Evolutionary conservation across 805 yeast genomes (phyloP).

Genomic region (Scheffersomyces stipitis): DNA sequence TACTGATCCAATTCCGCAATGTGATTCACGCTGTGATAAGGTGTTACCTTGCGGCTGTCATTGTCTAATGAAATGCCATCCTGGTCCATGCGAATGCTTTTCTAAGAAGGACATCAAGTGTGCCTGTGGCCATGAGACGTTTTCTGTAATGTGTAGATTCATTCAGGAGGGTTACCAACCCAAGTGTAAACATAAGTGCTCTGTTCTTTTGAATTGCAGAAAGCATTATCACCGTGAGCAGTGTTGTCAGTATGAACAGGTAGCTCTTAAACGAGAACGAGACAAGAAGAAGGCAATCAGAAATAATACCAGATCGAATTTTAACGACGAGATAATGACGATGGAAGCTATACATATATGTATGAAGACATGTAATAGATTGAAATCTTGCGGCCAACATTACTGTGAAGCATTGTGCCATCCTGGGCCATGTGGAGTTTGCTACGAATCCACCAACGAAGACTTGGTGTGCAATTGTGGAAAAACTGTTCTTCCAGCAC

Average conservation of each 20-base stretch:
- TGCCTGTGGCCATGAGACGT: constrained; percentile 59
- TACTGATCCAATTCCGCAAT: constrained; percentile 77
- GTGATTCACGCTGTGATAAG: constrained; percentile 66
- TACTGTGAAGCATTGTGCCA: constrained; percentile 72
- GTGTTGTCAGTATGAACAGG: constrained; percentile 71
- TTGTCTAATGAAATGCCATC: constrained; percentile 73
- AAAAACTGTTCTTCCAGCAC: constrained; percentile 71
- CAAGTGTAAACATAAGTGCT: constrained; percentile 68
- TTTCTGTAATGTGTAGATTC: constrained; percentile 62
- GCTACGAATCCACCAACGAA: constrained; percentile 76
- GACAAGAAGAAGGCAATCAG: constrained; percentile 50
- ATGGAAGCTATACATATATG: constrained; percentile 79
- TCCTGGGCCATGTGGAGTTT: constrained; percentile 75
- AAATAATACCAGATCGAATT: constrained; percentile 38
- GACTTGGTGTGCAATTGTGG: constrained; percentile 84
- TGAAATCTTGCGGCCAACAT: constrained; percentile 63
- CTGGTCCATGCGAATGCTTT: constrained; percentile 71
- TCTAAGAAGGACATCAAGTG: constrained; percentile 55
- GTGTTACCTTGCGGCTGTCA: constrained; percentile 66
- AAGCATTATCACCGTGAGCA: constrained; percentile 68
- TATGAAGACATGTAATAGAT: constrained; percentile 59
- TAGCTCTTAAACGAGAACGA: constrained; percentile 58
- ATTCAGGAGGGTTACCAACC: constrained; percentile 53
- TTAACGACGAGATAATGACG: constrained; percentile 51
- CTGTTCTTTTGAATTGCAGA: constrained; percentile 73